phyloP scores from a whole-genome alignment of 2,329 filamentous ascomycete species.

The Hirsutella minnesotensis region DNA sequence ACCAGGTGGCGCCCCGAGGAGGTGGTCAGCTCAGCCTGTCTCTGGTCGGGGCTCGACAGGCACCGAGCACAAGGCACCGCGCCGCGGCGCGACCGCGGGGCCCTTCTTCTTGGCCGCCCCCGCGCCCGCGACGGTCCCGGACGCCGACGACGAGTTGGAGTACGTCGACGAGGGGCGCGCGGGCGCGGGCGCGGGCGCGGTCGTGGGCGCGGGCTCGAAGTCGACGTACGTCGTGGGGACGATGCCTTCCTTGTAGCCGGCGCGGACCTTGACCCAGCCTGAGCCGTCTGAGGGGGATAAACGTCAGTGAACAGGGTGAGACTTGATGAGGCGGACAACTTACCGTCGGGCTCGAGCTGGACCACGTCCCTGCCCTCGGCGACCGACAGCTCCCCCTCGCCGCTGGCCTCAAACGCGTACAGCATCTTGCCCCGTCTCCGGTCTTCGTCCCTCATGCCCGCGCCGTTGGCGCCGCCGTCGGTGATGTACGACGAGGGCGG shows the following conservation, averaged over 20 bases:
- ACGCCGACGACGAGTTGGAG: constrained; percentile 51
- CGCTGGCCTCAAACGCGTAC: constrained; percentile 71
- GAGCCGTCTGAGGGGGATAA: constrained; percentile 57
- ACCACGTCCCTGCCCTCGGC: constrained; percentile 66
- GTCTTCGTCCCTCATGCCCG: constrained; percentile 14
- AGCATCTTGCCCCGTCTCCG: constrained; percentile 73
- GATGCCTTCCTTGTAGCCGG: constrained; percentile 65
- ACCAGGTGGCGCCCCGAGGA: no score
- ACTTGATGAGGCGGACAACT: constrained; percentile 16
- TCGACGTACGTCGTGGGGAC: constrained; percentile 85
- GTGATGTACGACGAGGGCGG: constrained; percentile 74
- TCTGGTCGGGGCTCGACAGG: constrained; percentile 41
- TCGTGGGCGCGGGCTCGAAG: constrained; percentile 34
- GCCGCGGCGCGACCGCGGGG: constrained; percentile 78
- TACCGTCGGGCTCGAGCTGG: constrained; percentile 81
- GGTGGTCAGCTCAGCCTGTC: no score
- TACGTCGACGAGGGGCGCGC: constrained; percentile 62
- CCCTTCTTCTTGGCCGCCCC: constrained; percentile 65
- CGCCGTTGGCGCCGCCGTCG: constrained; percentile 36
- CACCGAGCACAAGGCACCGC: constrained; percentile 94
- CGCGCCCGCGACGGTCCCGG: constrained; percentile 10
- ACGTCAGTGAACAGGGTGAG: neutral
- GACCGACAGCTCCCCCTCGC: constrained; percentile 71
- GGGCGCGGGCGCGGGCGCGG: constrained; percentile 26
- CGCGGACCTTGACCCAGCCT: constrained; percentile 81